Conservation (phyloP, 495 filamentous ascomycete species). For the Oleoguttula mirabilis region DNA sequence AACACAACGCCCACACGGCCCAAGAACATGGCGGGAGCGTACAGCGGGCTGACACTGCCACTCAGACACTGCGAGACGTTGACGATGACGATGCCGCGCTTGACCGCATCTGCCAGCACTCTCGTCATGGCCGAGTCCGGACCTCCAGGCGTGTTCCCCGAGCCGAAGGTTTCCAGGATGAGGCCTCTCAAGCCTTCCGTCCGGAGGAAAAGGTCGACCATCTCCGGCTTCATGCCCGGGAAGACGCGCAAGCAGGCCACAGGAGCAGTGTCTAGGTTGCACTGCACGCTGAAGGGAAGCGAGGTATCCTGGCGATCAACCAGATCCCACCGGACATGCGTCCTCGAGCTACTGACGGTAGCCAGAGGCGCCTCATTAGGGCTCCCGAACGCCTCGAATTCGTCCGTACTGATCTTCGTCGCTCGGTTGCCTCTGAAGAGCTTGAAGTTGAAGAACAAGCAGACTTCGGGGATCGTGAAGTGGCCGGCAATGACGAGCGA, state of each 20-base stretch:
- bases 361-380: constrained; percentile 77
- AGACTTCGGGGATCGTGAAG: constrained; percentile 93
- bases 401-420: constrained; percentile 78
- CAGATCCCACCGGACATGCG: constrained; percentile 72
- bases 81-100: constrained; percentile 75
- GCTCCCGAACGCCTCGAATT: constrained; percentile 76
- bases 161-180: constrained; percentile 89
- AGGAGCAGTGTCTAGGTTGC: constrained; percentile 69
- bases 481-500: constrained; percentile 90
- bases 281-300: constrained; percentile 42
- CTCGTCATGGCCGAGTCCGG: constrained; percentile 73
- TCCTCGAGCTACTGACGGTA: constrained; percentile 64
- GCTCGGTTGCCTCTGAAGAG: constrained; percentile 85
- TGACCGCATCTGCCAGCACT: constrained; percentile 64
- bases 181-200: constrained; percentile 70
- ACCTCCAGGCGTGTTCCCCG: constrained; percentile 82
- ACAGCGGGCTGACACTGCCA: constrained; percentile 80
- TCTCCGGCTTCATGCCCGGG: constrained; percentile 86
- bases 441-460: constrained; percentile 86
- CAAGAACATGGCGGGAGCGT: constrained; percentile 78
- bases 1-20: constrained; percentile 86
- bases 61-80: constrained; percentile 87
- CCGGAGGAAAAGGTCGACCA: constrained; percentile 79
- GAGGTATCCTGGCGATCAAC: constrained; percentile 56
- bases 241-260: constrained; percentile 92